Evolutionary conservation across 73 alveolate genomes (phyloP), one percentile per base, ranked within the genome.

Genomic region (Tetrahymena malaccensis): DNA sequence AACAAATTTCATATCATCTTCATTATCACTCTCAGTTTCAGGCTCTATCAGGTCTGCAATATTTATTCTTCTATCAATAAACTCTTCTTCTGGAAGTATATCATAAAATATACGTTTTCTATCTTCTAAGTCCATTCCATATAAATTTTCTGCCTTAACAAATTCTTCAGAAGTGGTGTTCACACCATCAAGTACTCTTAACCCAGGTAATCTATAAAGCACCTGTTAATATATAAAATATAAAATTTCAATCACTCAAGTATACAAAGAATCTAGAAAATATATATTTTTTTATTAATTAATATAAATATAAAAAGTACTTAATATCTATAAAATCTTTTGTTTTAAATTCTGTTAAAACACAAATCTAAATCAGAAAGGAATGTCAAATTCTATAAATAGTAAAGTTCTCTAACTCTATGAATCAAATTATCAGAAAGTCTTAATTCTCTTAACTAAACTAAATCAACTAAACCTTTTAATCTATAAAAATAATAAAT

Each of bases 1-100:
- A 21, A 94, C 94, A 85, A 94, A 94, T 94, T 94, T 89, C 97
- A 21, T 97, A 35, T 94, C 96, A 83, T 97, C 98, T 27, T 97
- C 98, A 93, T 95, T 97, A n/a, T 98, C 99, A 85, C 98, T 96
- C 57, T 98, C 99, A 94, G 99, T 97, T 96, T 98, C 99, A 50
- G 98, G 98, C 58, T 98, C 99, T 55, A 98, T 98, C 93, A 98
- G 98, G 27, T 98, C 99, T 10, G 98, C 58, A 25, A 96, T 96
- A 93, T 96, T 96, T n/a, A 98, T 96, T 97, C 99, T 98, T 96
- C 99, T 96, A 95, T 98, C 99, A 10, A 98, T 98, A 94, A 98
- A 98, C 50, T 96, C 97, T 93, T 98, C 99, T 85, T 98, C 99
- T 13, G 98, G 99, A 17, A 98, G 96, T 16, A 98, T 94, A 43